These are phyloP conservation scores for Piedraia hortae DNA, from an alignment of 2,329 filamentous ascomycete genomes.

Conservation along the genomic window DNA sequence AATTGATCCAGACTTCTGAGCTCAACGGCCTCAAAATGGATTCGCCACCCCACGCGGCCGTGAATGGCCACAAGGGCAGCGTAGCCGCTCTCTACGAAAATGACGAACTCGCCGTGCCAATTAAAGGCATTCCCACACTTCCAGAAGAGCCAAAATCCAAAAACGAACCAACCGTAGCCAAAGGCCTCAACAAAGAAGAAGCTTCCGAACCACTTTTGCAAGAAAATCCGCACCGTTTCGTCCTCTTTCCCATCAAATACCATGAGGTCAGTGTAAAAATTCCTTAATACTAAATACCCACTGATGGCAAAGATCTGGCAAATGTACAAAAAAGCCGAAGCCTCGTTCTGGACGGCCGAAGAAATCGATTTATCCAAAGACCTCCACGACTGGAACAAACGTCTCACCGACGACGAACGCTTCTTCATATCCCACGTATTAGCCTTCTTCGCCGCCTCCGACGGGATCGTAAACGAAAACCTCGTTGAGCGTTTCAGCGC, in stretches of 20 bases:
- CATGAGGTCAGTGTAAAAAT: slow-evolving; percentile 49
- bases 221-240: slow-evolving; percentile 89
- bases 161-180: slow-evolving; percentile 19
- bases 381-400: slow-evolving; percentile 97
- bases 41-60: no score
- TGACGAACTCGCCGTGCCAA: slow-evolving; percentile 28
- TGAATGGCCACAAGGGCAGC: slow-evolving; percentile 90
- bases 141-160: slow-evolving; percentile 9
- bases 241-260: slow-evolving; percentile 97
- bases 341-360: slow-evolving; percentile 98
- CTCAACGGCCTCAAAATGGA: slow-evolving; percentile 82
- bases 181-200: slow-evolving; percentile 35
- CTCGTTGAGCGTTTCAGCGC: slow-evolving; percentile 89
- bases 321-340: slow-evolving; percentile 99
- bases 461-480: slow-evolving; percentile 99
- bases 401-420: slow-evolving; percentile 82
- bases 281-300: not conserved
- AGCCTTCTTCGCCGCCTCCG: slow-evolving; percentile 94
- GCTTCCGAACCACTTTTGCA: slow-evolving; percentile 70
- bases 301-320: slow-evolving; percentile 98
- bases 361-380: slow-evolving; percentile 99
- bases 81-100: slow-evolving; percentile 20
- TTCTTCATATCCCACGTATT: slow-evolving; percentile 98
- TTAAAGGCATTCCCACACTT: slow-evolving; percentile 23
- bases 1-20: no score